phyloP scores from a whole-genome alignment of 352 stramenopile species.

The Peronospora destructor region DNA sequence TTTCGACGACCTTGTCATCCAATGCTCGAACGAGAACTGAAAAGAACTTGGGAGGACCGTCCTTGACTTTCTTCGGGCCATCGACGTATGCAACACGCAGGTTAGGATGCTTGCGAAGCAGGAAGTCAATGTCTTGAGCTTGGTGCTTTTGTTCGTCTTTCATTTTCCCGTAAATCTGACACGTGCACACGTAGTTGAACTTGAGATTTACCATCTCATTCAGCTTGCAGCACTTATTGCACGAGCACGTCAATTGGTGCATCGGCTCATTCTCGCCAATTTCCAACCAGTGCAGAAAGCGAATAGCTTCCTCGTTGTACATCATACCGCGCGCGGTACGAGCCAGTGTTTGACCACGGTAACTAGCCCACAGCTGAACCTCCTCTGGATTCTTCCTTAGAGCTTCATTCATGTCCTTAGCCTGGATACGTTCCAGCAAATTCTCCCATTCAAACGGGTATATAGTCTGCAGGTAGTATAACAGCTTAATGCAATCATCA shows the following conservation, averaged over 20 bases:
- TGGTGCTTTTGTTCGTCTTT: conserved; percentile 80
- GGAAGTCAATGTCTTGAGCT: conserved; percentile 66
- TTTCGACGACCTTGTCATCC: conserved; percentile 66
- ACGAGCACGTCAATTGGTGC: conserved; percentile 62
- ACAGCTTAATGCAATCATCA: conserved; percentile 90
- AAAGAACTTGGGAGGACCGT: conserved; percentile 74
- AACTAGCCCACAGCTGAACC: conserved; percentile 73
- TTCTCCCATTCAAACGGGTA: conserved; percentile 83
- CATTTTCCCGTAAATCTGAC: conserved; percentile 80
- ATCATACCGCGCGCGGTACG: conserved; percentile 81
- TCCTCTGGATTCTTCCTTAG: conserved; percentile 77
- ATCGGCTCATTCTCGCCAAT: conserved; percentile 83
- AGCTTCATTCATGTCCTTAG: conserved; percentile 73
- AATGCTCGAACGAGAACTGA: conserved; percentile 67
- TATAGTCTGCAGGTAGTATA: conserved; percentile 93
- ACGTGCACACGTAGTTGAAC: conserved; percentile 86
- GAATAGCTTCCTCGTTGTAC: conserved; percentile 80
- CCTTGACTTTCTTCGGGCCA: conserved; percentile 80
- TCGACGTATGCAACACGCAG: conserved; percentile 75
- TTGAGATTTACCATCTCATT: conserved; percentile 78
- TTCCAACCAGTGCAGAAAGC: conserved; percentile 78
- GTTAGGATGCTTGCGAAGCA: conserved; percentile 66
- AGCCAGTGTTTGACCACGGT: conserved; percentile 70
- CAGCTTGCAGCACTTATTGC: conserved; percentile 77
- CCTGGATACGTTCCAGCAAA: conserved; percentile 62